Base-by-base conservation (phyloP, 2,329 filamentous ascomycete genomes). In the Colletotrichum destructivum region DNA sequence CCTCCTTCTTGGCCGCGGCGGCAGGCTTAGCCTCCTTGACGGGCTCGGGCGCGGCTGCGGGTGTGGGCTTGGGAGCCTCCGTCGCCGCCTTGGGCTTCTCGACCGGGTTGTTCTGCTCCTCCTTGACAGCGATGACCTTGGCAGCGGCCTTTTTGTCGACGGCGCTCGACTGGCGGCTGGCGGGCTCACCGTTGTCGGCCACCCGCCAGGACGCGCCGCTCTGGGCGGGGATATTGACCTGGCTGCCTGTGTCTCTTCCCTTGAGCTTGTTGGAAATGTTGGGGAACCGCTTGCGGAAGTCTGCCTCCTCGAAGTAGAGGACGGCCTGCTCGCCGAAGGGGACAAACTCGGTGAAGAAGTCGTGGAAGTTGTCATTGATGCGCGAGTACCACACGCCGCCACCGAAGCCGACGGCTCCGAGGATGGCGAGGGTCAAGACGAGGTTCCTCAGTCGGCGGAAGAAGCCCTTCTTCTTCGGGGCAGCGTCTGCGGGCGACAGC, bases 301-400 rank as follows among this genome's bases (percentile, higher is more conserved):
- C 95, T 76, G 93, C 90, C 84, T 99, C 96, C 84, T 99, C 96
- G 63, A 99, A 92, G 84, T 97, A 98, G 35, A 97, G 90, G 56
- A 99, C 96, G 21, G 93, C 93, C 80, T 98, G 94, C 84, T 99
- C 96, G 78, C 95, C 96, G 76, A 93, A 98, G 26, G 96, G 96
- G 21, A 99, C 85, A 82, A 96, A 99, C 84, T 98, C 95, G 78
- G 95, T 98, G 85, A 99, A 99, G 87, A 98, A 96, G 83, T 99
- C 96, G 84, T 99, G 96, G 89, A 98, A 99, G 84, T 94, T 98
- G 86, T 99, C 96, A 79, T 93, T 97, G 82, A 96, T 89, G 75
- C 97, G 91, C 66, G 96, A 96, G 83, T 97, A 96, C 87, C 93
- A 98, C 66, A 98, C 92, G 76, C 96, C 95, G 75, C 95, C 95